These are phyloP conservation scores for Arabidopsis suecica DNA, from an alignment of 345 rosid species.

Conservation along the genomic window DNA sequence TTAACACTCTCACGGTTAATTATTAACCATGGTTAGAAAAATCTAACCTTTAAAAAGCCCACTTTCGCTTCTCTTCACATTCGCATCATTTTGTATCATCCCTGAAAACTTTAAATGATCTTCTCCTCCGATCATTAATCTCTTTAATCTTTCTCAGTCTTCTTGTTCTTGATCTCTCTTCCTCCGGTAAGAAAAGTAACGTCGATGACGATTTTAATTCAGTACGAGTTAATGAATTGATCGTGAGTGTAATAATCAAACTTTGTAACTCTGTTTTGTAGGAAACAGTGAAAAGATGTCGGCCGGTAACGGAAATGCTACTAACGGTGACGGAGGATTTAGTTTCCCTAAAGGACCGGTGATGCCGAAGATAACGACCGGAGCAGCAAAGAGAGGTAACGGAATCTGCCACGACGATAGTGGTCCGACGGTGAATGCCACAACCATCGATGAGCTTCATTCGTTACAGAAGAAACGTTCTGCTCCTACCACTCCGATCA, in stretches of 20 bases:
- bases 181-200: slow-evolving; percentile 14
- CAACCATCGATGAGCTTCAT: slow-evolving; percentile 94
- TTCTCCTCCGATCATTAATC: slow-evolving; percentile 37
- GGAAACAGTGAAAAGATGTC: slow-evolving; percentile 18
- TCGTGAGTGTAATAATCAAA: background rate
- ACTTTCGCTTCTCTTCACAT: slow-evolving; percentile 33
- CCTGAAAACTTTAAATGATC: slow-evolving; percentile 20
- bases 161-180: slow-evolving; percentile 23
- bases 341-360: slow-evolving; percentile 47
- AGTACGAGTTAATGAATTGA: background rate
- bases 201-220: background rate
- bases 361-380: slow-evolving; percentile 48
- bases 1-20: slow-evolving; percentile 5
- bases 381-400: slow-evolving; percentile 43
- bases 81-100: slow-evolving; percentile 33
- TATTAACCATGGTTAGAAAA: slow-evolving; percentile 33
- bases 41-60: slow-evolving; percentile 44
- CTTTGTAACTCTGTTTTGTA: background rate
- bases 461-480: slow-evolving; percentile 89
- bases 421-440: slow-evolving; percentile 72
- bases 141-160: slow-evolving; percentile 8
- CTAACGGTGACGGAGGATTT: slow-evolving; percentile 49
- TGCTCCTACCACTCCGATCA: slow-evolving; percentile 76
- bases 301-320: slow-evolving; percentile 41
- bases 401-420: slow-evolving; percentile 78